Base-by-base conservation (phyloP, 2,329 filamentous ascomycete genomes). In the Fusarium sarcochroum region DNA sequence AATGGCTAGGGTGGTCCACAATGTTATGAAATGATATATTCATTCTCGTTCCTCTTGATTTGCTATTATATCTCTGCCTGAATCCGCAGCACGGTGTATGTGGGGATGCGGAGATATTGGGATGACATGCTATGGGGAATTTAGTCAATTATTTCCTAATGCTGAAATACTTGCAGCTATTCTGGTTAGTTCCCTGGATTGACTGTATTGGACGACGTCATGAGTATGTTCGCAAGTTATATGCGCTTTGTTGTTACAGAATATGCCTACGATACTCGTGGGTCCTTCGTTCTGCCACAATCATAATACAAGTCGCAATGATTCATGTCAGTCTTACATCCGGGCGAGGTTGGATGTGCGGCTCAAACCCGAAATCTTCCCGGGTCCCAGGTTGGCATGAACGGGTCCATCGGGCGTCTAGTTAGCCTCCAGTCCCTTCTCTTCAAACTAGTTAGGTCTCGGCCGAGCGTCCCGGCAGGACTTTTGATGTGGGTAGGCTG, bases 61-160 rank as follows among this genome's bases (percentile, higher is more conserved):
- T 55, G 37, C 42, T n/a, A 40, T 60, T 20, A 25, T 32, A 35
- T 47, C n/a, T 50, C 37, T 49, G 38, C 49, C 42, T 50, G 35
- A 21, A 48, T 40, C 32, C 41, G 13, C 45, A 41, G 20, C 32
- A 32, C 30, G 41, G 46, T 49, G 23, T 27, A 51, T 49, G 66
- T 69, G 66, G 66, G 40, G 61, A 50, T 51, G 40, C 30, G n/a
- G 41, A 66, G 55, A 58, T 62, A 63, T 58, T 49, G 38, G 49
- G 58, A 21, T 69, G 61, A 63, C 61, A 63, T 63, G 15, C 46
- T 50, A 50, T 30, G 37, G 34, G 21, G 47, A 42, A 10, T 32
- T 18, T 40, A 13, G 45, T n/a, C 42, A 21, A 17, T 37, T 54
- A 34, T 56, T 66, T 66, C 51, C 30, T 35, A 20, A 47, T 44